Evolutionary conservation across 2,329 filamentous ascomycete species (phyloP).

Genomic region (Stemphylium beticola): DNA sequence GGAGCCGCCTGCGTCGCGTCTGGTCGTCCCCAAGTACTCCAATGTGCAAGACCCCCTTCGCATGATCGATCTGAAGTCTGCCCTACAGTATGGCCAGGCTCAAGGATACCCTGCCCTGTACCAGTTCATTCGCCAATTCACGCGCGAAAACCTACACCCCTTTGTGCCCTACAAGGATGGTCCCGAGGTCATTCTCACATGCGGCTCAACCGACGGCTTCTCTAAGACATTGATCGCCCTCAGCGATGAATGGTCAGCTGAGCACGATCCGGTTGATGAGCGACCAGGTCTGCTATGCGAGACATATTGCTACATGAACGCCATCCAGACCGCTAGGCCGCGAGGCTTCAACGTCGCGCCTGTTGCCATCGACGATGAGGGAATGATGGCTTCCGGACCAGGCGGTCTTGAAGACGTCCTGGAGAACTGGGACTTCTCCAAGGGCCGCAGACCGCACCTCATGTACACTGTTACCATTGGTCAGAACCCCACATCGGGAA

Average conservation of each 20-base stretch:
- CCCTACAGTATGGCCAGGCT: constrained; percentile 85
- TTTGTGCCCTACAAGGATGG: constrained; percentile 79
- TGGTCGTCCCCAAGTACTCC: constrained; percentile 75
- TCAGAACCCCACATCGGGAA: constrained; percentile 84
- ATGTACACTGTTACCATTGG: constrained; percentile 93
- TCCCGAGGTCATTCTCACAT: constrained; percentile 78
- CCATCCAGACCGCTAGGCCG: constrained; percentile 70
- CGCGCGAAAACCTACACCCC: constrained; percentile 77
- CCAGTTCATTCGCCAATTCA: constrained; percentile 79
- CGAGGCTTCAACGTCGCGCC: constrained; percentile 75
- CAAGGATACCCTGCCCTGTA: constrained; percentile 81
- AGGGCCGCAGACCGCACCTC: constrained; percentile 78
- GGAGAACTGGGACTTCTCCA: constrained; percentile 77
- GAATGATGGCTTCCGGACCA: constrained; percentile 76
- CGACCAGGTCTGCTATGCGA: constrained; percentile 82
- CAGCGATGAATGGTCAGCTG: constrained; percentile 75
- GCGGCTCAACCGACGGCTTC: constrained; percentile 86
- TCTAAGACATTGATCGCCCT: constrained; percentile 78
- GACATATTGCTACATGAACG: constrained; percentile 80
- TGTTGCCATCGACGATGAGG: constrained; percentile 77
- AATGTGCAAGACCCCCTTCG: constrained; percentile 63
- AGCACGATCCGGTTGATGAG: constrained; percentile 69
- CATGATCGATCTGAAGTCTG: constrained; percentile 81
- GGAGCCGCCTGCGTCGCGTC: constrained; percentile 52
- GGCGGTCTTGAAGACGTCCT: constrained; percentile 80